These are phyloP conservation scores for Verbascum thapsus DNA, from an alignment of 257 asterid genomes.

Conservation along the genomic window DNA sequence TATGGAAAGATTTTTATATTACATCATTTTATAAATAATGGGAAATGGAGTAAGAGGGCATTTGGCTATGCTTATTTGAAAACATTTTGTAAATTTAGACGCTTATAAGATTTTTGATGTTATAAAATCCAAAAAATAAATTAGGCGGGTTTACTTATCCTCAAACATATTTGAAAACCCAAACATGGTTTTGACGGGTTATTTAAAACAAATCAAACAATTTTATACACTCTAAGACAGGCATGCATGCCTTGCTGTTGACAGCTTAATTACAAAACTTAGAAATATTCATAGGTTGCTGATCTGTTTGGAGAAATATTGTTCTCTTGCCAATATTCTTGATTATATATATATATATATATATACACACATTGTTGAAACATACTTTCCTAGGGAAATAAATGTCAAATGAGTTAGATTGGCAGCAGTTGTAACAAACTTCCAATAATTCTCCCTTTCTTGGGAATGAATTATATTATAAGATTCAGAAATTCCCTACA, in stretches of 20 bases:
- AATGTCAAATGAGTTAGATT: neutral
- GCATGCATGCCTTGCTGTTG: constrained; percentile 40
- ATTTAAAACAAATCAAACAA: too few relatives aligned
- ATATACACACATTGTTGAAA: too few relatives aligned
- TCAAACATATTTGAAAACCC: too few relatives aligned
- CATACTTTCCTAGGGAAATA: too few relatives aligned
- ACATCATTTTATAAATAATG: constrained; percentile 12
- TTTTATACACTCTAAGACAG: too few relatives aligned
- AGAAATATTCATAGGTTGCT: constrained; percentile 16
- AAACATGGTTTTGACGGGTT: too few relatives aligned
- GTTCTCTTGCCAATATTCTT: constrained; percentile 13
- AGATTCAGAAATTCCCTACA: constrained; percentile 6
- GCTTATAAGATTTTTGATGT: too few relatives aligned
- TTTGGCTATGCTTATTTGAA: too few relatives aligned
- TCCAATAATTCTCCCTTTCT: neutral
- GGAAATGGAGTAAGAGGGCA: constrained; percentile 31
- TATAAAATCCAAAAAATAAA: too few relatives aligned
- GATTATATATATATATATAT: too few relatives aligned
- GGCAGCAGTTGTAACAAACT: constrained; percentile 16
- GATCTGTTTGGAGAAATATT: constrained; percentile 29
- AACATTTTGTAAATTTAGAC: too few relatives aligned
- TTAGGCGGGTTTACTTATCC: too few relatives aligned
- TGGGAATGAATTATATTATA: neutral
- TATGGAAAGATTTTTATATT: constrained; percentile 32
- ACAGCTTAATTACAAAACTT: constrained; percentile 42